Base-by-base conservation (phyloP, 2,329 filamentous ascomycete genomes). In the Fusarium subglutinans region DNA sequence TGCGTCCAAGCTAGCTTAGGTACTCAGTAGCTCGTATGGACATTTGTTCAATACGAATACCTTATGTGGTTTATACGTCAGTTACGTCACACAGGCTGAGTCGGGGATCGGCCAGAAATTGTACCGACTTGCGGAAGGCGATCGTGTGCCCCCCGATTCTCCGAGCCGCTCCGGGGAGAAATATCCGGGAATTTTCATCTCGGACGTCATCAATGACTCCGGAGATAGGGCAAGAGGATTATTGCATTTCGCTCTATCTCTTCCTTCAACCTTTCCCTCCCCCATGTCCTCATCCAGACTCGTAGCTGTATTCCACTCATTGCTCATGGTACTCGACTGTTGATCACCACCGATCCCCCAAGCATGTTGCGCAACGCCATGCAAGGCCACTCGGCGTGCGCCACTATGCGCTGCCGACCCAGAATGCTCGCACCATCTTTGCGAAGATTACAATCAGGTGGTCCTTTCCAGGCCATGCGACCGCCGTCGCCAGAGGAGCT, bases 401-500 rank as follows among this genome's bases (percentile, higher is more conserved):
- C 79, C 78, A 69, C 73, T 63, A 58, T 76, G 78, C 65, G 79
- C 78, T 66, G 72, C 76, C 59, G 75, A 76, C 37, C 80, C 82
- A 41, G 84, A 84, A 70, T 92, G 90, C 80, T 89, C 90, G n/a
- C 24, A n/a, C 33, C 63, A 18, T 24, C 66, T 45, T 64, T 66
- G 51, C 79, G 80, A 64, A 74, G 75, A 65, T 65, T 81, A 61
- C 81, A 82, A 66, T 79, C 79, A 37, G 77, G 80, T 41, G 76
- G 76, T 13, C 85, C 86, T 68, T 94, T 91, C 80, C 86, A 91
- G 72, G 89, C 91, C 20, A 89, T 95, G 76, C 87, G 89, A 1
- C 95, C 95, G 11, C 95, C 95, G 2, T 90, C 93, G 9, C 95
- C 95, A 11, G 89, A 88, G 68, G 93, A 93, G 43, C 88, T 98